Evolutionary conservation across 495 filamentous ascomycete species (phyloP), one percentile per base, ranked within the genome.

Genomic region (Aspergillus heteromorphus): DNA sequence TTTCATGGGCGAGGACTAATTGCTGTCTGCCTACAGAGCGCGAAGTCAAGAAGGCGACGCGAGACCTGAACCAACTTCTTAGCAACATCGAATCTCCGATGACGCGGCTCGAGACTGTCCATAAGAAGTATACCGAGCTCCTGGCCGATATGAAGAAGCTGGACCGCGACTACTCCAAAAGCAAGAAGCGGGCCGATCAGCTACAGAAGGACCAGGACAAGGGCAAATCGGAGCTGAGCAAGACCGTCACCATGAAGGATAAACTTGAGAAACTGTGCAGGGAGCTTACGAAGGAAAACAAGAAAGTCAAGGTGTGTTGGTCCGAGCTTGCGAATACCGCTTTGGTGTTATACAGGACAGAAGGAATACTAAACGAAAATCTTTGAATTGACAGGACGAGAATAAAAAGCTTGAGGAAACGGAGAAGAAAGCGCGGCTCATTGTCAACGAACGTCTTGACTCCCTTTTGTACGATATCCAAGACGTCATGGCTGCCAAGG

Each of bases 161-260:
- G 54, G 92, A 97, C 66, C 87, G 92, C 25, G 93, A 97, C 51
- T 89, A 95, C 63, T 78, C 87, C 38, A 97, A 96, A 73, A 91
- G 91, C 64, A 96, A 96, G 74, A 98, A 97, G 72, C 86, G 91
- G 8, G 89, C 87, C 14, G 93, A 98, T 70, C 87, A 91, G 62
- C 68, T 97, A 53, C 93, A 98, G 72, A 97, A 97, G 68, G 93
- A 98, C 58, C 95, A 95, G 67, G 93, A 98, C 69, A 85, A 88
- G 56, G 83, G 84, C 17, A 84, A 88, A 57, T 86, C 85, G 34
- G 93, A 98, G 68, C 78, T 95, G 49, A 92, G 80, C 69, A 95
- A 93, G 69, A 91, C 88, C 18, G 82, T 87, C 8, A 84, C 83
- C 10, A 83, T 96, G 64, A 95, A 92, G 67, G 89, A 96, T 57